These are phyloP conservation scores for Monosporascus sp. DNA, from an alignment of 2,329 filamentous ascomycete genomes.

Conservation along the genomic window DNA sequence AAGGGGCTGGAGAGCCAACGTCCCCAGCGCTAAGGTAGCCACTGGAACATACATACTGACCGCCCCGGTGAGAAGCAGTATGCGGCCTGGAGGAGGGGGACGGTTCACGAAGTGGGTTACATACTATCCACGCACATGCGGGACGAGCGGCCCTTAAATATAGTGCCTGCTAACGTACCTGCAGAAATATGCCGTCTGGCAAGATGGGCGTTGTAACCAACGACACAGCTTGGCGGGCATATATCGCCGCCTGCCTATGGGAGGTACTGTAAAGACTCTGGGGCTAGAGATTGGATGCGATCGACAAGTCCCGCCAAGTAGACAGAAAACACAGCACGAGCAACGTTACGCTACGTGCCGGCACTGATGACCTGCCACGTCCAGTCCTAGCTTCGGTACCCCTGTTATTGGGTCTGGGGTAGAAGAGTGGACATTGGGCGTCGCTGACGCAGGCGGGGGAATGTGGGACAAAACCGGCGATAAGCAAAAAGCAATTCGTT, in stretches of 20 bases:
- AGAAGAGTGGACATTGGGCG: too few relatives aligned
- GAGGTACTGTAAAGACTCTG: not conserved
- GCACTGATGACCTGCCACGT: not conserved
- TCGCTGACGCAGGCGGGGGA: too few relatives aligned
- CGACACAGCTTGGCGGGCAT: not conserved
- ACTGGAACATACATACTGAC: not conserved
- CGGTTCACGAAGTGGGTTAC: too few relatives aligned
- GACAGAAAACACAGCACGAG: not conserved
- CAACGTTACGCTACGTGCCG: not conserved
- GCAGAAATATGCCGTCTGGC: too few relatives aligned
- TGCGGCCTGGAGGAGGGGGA: not conserved
- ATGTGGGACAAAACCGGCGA: too few relatives aligned
- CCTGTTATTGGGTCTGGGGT: not conserved
- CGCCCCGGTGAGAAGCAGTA: not conserved
- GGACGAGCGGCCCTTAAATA: not conserved
- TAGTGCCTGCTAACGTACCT: not conserved
- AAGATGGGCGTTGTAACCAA: not conserved
- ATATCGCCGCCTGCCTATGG: not conserved
- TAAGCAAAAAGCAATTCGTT: too few relatives aligned
- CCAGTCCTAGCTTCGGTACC: not conserved
- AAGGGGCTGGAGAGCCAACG: constrained; percentile 2
- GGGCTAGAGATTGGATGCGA: too few relatives aligned
- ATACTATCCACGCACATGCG: not conserved
- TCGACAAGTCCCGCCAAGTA: not conserved
- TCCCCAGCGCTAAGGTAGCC: not conserved